Base-by-base conservation (phyloP, 2,329 filamentous ascomycete genomes). In the Microcera coccophila region DNA sequence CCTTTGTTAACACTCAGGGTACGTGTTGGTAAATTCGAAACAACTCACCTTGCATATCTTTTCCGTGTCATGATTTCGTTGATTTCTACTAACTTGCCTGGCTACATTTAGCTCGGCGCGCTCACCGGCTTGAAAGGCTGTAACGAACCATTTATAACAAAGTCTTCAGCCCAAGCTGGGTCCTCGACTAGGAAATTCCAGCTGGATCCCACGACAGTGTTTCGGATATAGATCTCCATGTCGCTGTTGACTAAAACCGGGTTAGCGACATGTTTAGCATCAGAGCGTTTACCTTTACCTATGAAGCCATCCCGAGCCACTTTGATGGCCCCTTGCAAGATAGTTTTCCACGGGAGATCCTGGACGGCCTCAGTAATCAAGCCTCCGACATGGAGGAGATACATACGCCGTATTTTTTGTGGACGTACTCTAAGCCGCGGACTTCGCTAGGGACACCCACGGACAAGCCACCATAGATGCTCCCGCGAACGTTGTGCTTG, bases 101-200 rank as follows among this genome's bases (percentile, higher is more conserved):
- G 26, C 41, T 5, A 41, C 21, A 9, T 26, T 54, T 18, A 50
- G 38, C 18, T 10, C 21, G 15, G 17, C n/a, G 10, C 38, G 19
- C 7, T 4, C 14, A 14, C 9, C 8, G 9, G 22, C 5, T n/a
- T 31, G 18, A n/a, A n/a, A n/a, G n/a, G n/a, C n/a, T n/a, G n/a
- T n/a, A n/a, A 37, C 49, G 15, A 43, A 70, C 73, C 91, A 47
- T 90, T 82, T 0, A 89, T 89, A 2, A 89, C 90, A 68, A 96
- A 96, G 61, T 96, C 91, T 36, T 86, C 64, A 0, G 90, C 88
- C 85, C 89, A 97, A 3, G 81, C 78, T 0, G 85, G 82, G 43
- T 96, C 81, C 3, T 85, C 73, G 0, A 82, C 70, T 0, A 96
- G 68, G 57, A 95, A 95, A 53, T 88, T 70, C 7, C 16, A 36